These are phyloP conservation scores for Piper betle DNA, from an alignment of 164 flowering plant species.

Conservation along the genomic window DNA sequence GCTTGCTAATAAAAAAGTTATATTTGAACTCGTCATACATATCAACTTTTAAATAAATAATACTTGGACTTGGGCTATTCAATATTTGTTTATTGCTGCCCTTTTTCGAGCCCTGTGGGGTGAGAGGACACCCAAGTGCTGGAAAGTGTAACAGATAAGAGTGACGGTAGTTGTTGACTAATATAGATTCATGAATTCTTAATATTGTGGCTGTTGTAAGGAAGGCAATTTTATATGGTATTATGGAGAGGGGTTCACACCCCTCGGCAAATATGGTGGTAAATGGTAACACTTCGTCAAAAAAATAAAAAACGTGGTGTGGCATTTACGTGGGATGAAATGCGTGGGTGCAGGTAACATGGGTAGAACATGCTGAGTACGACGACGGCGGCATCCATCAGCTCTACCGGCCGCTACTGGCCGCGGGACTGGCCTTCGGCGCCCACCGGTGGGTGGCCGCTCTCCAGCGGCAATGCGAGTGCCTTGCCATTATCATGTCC, in stretches of 20 bases:
- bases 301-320: too few species aligned
- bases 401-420: conserved; percentile 60
- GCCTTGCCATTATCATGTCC: conserved; percentile 90
- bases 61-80: background rate
- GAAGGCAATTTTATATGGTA: too few species aligned
- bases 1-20: too few species aligned
- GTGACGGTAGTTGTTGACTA: background rate
- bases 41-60: too few species aligned
- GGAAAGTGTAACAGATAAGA: background rate
- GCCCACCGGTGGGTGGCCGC: conserved; percentile 91
- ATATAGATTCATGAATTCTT: too few species aligned
- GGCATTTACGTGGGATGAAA: background rate
- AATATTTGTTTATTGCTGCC: background rate
- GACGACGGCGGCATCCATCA: conserved; percentile 64
- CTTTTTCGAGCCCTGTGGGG: background rate
- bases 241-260: background rate
- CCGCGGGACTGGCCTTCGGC: conserved; percentile 88
- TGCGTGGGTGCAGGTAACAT: conserved; percentile 54
- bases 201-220: too few species aligned
- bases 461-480: conserved; percentile 85
- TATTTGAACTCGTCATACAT: too few species aligned
- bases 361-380: conserved; percentile 97
- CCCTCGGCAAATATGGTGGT: background rate
- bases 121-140: background rate
- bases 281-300: too few species aligned